Base-by-base conservation (phyloP, 2,329 filamentous ascomycete genomes). In the Ascochyta viciae-villosae region DNA sequence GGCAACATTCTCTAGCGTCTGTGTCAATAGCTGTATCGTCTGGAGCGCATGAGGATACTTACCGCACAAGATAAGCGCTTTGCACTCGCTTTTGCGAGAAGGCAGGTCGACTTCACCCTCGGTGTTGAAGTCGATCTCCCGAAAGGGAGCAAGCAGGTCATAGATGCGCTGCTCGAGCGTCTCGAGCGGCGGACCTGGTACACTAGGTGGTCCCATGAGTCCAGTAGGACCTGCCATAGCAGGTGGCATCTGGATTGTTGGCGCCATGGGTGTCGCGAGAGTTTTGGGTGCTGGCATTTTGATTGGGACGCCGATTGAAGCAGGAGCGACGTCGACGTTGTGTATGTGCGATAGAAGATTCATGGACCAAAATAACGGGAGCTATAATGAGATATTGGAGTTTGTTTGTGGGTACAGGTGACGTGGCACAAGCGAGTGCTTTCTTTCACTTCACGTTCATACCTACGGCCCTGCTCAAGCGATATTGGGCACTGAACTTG, bases 101-200 rank as follows among this genome's bases (percentile, higher is more conserved):
- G 13, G 43, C 7, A 12, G 13, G 16, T 10, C 12, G 33, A 16
- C 0, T 24, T 16, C 5, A 16, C 16, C 24, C 16, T 37, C n/a
- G 1, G 10, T 2, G 31, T 44, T 26, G 12, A 34, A 41, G 10
- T 48, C 41, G n/a, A 41, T 31, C n/a, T 58, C 49, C 7, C 54
- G 55, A 15, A 55, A 43, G 3, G 54, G 58, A 4, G 44, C 43
- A 4, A 58, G 44, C 10, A 58, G 40, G 6, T 58, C 58, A 44
- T 58, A 58, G 29, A 58, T 45, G 38, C 54, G 58, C 44, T 52
- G 50, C 31, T 58, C 54, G 35, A 61, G 54, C 13, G 50, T 45
- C 26, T 55, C 44, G 13, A 16, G 13, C 9, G 41, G n/a, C 9
- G 27, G 7, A 3, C 24, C 34, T 16, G 48, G 39, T 7, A 33